Evolutionary conservation across 108 stramenopile species (phyloP).

Genomic region (Nitzschia sp.): DNA sequence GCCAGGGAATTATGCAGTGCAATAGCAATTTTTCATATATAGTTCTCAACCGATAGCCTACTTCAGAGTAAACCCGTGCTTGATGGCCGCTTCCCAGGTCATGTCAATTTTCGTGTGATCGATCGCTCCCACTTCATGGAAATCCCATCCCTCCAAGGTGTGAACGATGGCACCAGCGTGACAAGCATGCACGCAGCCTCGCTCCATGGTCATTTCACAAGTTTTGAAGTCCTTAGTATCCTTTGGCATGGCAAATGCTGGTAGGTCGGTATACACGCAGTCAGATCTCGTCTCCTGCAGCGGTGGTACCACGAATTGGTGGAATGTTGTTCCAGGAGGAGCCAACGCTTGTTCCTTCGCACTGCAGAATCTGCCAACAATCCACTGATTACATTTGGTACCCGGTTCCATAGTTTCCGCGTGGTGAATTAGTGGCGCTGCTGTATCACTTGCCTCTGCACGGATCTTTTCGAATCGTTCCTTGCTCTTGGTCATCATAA

Average conservation of each 20-base stretch:
- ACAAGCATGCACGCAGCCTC: constrained; percentile 32
- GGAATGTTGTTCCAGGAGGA: constrained; percentile 28
- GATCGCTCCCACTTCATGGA: constrained; percentile 32
- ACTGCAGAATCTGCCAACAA: constrained; percentile 32
- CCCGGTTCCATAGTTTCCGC: constrained; percentile 12
- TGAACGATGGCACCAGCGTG: constrained; percentile 33
- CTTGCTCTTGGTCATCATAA: constrained; percentile 17
- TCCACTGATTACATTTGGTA: constrained; percentile 20
- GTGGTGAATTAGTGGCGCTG: constrained; percentile 4
- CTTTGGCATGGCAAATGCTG: constrained; percentile 23
- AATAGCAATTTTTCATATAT: no score
- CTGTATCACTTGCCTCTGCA: constrained; percentile 5
- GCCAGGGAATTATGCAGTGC: no score
- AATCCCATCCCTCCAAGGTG: constrained; percentile 27
- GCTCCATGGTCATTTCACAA: constrained; percentile 33
- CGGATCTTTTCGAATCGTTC: constrained; percentile 29
- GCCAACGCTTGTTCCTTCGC: constrained; percentile 24
- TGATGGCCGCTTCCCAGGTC: constrained; percentile 29
- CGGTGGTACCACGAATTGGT: constrained; percentile 31
- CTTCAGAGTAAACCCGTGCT: constrained; percentile 23
- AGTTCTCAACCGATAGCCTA: no score
- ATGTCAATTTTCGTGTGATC: constrained; percentile 14
- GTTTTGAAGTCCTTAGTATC: constrained; percentile 28
- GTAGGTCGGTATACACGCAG: constrained; percentile 32
- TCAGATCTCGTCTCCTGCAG: constrained; percentile 17